Conservation (phyloP, 768 basidiomycete genomes). For the Boletellus ananas region DNA sequence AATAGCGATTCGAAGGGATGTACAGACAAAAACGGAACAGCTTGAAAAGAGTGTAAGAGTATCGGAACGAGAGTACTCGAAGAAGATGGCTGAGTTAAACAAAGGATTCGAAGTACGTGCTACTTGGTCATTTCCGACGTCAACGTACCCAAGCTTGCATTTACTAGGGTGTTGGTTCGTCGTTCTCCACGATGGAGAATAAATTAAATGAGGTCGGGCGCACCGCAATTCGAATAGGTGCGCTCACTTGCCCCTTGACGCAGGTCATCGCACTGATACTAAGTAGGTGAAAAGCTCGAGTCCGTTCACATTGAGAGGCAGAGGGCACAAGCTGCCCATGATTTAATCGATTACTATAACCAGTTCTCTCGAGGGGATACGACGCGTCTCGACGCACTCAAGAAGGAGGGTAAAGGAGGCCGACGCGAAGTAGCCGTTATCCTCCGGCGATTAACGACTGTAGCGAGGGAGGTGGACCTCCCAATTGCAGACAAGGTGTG, state of each 20-base stretch:
- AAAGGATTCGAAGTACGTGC: constrained; percentile 83
- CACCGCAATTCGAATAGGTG: constrained; percentile 91
- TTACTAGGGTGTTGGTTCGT: constrained; percentile 75
- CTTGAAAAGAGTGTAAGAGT: constrained; percentile 89
- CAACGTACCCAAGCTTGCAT: background rate
- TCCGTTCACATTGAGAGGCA: constrained; percentile 89
- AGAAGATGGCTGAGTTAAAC: constrained; percentile 90
- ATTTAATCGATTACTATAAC: constrained; percentile 91
- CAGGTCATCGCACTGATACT: constrained; percentile 5
- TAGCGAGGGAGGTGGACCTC: constrained; percentile 92
- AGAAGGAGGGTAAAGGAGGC: constrained; percentile 87
- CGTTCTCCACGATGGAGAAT: constrained; percentile 86
- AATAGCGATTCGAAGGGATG: constrained; percentile 82
- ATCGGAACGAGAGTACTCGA: constrained; percentile 91
- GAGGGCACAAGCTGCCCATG: constrained; percentile 89
- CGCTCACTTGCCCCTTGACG: background rate
- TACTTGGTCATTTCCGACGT: background rate
- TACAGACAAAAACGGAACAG: constrained; percentile 84
- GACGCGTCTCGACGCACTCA: constrained; percentile 64
- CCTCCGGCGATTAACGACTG: constrained; percentile 75
- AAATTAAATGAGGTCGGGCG: constrained; percentile 91
- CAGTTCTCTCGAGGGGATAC: constrained; percentile 85
- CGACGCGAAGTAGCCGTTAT: constrained; percentile 85
- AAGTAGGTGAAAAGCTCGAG: constrained; percentile 88
- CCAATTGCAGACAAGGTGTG: constrained; percentile 75